Conservation (phyloP, 176 grass and related monocot species). For the Bothriochloa decipiens region DNA sequence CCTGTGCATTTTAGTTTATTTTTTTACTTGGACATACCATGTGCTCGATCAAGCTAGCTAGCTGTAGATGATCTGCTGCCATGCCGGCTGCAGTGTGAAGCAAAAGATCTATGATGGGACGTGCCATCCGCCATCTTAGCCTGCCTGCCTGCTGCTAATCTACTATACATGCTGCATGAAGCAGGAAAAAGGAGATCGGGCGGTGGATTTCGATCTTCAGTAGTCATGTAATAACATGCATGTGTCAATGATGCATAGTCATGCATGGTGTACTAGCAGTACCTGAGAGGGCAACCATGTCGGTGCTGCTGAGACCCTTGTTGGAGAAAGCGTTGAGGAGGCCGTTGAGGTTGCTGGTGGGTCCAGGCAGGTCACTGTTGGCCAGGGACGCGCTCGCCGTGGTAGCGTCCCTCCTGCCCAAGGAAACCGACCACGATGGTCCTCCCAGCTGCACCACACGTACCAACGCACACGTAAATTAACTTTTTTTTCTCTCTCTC, state of each 20-base stretch:
- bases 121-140: background rate
- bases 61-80: background rate
- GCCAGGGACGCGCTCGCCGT: conserved; percentile 65
- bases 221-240: background rate
- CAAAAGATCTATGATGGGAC: conserved; percentile 22
- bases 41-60: background rate
- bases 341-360: conserved; percentile 40
- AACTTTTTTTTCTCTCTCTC: background rate
- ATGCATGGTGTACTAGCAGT: background rate
- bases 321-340: conserved; percentile 56
- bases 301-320: conserved; percentile 57
- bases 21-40: conserved; percentile 6
- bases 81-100: background rate
- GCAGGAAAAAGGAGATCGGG: background rate
- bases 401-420: conserved; percentile 61
- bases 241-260: background rate
- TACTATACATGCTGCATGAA: background rate
- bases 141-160: background rate
- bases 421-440: conserved; percentile 56
- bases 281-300: conserved; percentile 78
- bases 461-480: too few relatives aligned
- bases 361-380: conserved; percentile 56
- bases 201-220: background rate
- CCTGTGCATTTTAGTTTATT: background rate
- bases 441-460: conserved; percentile 56